A percentile compares a stretch with the other conserved stretches of the same genome.
phyloP scores from a whole-genome alignment of 2,329 filamentous ascomycete genomes.

The Tothia fuscella region DNA sequence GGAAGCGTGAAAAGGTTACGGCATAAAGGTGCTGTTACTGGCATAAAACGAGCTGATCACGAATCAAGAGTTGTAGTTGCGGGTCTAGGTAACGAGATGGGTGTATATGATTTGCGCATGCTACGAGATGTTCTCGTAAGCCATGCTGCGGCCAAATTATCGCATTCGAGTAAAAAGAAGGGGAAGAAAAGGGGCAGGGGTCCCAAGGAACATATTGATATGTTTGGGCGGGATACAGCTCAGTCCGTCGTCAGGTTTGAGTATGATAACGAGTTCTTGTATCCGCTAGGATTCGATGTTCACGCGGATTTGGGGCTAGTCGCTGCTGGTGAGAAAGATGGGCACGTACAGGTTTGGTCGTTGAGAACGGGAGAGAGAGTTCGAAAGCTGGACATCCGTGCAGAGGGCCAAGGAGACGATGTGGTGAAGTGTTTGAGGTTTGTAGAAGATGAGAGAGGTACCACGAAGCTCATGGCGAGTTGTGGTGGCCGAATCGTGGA shows the following conservation, averaged over 20 bases:
- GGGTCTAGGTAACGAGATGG: slow-evolving; percentile 12
- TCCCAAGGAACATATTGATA: background rate
- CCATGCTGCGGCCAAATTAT: background rate
- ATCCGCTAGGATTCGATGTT: slow-evolving; percentile 20
- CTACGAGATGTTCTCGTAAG: background rate
- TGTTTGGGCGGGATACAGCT: slow-evolving; percentile 10
- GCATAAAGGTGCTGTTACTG: slow-evolving; percentile 12
- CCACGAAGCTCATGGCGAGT: slow-evolving; percentile 13
- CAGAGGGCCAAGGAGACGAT: slow-evolving; percentile 14
- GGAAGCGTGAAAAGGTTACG: slow-evolving; percentile 10
- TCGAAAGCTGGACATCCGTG: background rate
- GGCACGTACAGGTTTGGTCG: slow-evolving; percentile 11
- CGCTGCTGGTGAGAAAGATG: slow-evolving; percentile 18
- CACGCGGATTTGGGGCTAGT: slow-evolving; percentile 20
- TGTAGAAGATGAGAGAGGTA: slow-evolving; percentile 17
- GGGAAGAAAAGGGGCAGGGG: background rate
- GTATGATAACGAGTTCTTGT: slow-evolving; percentile 17
- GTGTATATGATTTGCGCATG: slow-evolving; percentile 21
- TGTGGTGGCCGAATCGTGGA: background rate
- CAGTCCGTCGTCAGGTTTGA: slow-evolving; percentile 20
- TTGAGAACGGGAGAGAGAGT: background rate
- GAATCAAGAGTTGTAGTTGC: slow-evolving; percentile 12
- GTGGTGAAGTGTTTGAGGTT: slow-evolving; percentile 20
- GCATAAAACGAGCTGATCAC: slow-evolving; percentile 7
- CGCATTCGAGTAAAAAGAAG: background rate